A percentile compares a stretch with the other conserved stretches of the same genome.
Evolutionary conservation across 2,329 filamentous ascomycete genomes (phyloP).

Genomic region (Epichloe brachyelytri): DNA sequence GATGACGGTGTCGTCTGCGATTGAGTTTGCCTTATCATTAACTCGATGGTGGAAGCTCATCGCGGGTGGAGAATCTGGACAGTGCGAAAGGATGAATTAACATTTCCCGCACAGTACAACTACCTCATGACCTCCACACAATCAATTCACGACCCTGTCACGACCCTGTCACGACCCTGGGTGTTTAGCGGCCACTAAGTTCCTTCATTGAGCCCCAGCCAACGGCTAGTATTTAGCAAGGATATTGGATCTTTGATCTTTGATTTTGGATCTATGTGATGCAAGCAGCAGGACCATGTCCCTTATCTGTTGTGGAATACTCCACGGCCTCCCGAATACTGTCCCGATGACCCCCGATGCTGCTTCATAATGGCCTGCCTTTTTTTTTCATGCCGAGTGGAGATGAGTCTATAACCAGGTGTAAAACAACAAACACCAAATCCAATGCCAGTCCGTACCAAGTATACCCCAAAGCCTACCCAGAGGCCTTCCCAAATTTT

Average conservation of each 20-base stretch:
- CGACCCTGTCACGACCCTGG: too few species aligned
- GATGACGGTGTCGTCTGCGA: background rate
- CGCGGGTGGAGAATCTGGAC: background rate
- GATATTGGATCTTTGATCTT: background rate
- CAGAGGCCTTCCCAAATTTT: conserved; percentile 13
- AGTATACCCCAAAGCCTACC: conserved; percentile 2
- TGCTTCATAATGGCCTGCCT: conserved; percentile 15
- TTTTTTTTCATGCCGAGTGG: conserved; percentile 31
- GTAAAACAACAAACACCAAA: conserved; percentile 13
- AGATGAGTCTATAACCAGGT: conserved; percentile 32
- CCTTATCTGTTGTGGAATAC: conserved; percentile 10
- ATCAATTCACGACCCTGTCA: too few species aligned
- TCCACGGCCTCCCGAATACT: conserved; percentile 1
- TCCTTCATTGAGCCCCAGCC: background rate
- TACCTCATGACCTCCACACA: background rate
- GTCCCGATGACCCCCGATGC: conserved; percentile 13
- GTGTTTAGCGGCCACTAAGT: too few species aligned
- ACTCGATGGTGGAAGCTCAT: background rate
- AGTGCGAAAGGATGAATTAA: rapidly evolving
- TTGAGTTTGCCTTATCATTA: background rate
- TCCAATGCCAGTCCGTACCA: conserved; percentile 5
- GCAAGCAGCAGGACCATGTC: conserved; percentile 20
- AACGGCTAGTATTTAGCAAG: background rate
- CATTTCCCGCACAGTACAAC: background rate
- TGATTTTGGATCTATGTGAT: conserved; percentile 7